Percentiles rank a stretch among this genome's conserved stretches.
These are phyloP conservation scores for Ceratobasidium sp. DNA, from an alignment of 1,284 basidiomycete species.

Conservation along the genomic window DNA sequence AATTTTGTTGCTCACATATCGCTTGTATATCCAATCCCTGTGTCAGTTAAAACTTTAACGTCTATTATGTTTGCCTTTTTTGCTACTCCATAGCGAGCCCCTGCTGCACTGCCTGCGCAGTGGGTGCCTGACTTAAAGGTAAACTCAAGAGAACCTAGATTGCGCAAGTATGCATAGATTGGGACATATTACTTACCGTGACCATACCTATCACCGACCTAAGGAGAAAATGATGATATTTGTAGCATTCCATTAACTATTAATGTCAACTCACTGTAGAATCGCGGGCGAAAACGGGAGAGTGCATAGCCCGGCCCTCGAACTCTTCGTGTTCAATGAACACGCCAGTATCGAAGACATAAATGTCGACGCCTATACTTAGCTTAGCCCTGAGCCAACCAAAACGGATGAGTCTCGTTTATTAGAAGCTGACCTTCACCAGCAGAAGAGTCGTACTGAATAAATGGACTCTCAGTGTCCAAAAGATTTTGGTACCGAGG, in stretches of 20 bases:
- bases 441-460: constrained; percentile 20
- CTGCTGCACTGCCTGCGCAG: constrained; percentile 19
- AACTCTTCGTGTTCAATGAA: constrained; percentile 13
- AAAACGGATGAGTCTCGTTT: background rate
- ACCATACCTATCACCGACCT: constrained; percentile 13
- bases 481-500: background rate
- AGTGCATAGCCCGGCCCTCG: background rate
- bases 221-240: background rate
- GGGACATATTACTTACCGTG: background rate
- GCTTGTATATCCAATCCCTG: background rate
- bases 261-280: constrained; percentile 9
- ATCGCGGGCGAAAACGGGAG: constrained; percentile 5
- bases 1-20: background rate
- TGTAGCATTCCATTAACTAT: background rate
- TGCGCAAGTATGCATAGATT: background rate
- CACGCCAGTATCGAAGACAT: constrained; percentile 20
- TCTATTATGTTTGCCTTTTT: constrained; percentile 37
- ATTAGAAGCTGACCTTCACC: constrained; percentile 9
- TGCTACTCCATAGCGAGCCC: constrained; percentile 35
- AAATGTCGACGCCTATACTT: constrained; percentile 19
- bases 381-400: background rate
- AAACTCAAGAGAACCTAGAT: background rate
- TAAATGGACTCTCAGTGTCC: background rate
- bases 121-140: background rate
- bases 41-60: constrained; percentile 30